Evolutionary conservation across 768 basidiomycete species (phyloP).

Genomic region (Porpolomopsis calyptriformis): DNA sequence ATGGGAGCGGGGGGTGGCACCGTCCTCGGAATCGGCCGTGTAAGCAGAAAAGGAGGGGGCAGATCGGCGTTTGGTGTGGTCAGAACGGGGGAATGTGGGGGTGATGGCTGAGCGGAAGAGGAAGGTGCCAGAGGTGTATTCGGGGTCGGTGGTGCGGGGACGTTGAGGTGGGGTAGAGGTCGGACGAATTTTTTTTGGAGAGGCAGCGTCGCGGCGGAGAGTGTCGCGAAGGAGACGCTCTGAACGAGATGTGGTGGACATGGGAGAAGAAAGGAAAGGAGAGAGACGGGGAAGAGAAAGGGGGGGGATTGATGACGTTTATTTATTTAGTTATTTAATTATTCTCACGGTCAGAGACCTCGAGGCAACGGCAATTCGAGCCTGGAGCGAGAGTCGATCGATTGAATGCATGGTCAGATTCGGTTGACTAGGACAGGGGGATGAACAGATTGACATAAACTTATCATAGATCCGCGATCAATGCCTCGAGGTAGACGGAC

Average conservation of each 20-base stretch:
- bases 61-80: constrained; percentile 8
- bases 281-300: not conserved
- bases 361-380: too few species aligned
- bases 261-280: not conserved
- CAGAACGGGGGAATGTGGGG: constrained; percentile 19
- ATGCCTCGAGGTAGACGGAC: not conserved
- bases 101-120: constrained; percentile 18
- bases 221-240: constrained; percentile 48
- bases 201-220: constrained; percentile 30
- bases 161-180: not conserved
- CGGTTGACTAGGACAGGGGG: too few species aligned
- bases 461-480: too few species aligned
- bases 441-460: too few species aligned
- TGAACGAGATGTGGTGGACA: not conserved
- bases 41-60: constrained; percentile 4
- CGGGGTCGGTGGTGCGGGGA: not conserved
- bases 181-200: constrained; percentile 13
- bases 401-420: too few species aligned
- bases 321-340: too few species aligned
- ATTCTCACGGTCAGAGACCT: too few species aligned
- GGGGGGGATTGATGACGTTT: too few species aligned
- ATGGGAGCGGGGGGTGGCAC: not conserved
- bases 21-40: too few species aligned
- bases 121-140: not conserved
- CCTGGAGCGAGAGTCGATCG: too few species aligned